A percentile compares a stretch with the other conserved stretches of the same genome.
Conservation (phyloP, 805 yeast genomes). For the Kuraishia piskuri region DNA sequence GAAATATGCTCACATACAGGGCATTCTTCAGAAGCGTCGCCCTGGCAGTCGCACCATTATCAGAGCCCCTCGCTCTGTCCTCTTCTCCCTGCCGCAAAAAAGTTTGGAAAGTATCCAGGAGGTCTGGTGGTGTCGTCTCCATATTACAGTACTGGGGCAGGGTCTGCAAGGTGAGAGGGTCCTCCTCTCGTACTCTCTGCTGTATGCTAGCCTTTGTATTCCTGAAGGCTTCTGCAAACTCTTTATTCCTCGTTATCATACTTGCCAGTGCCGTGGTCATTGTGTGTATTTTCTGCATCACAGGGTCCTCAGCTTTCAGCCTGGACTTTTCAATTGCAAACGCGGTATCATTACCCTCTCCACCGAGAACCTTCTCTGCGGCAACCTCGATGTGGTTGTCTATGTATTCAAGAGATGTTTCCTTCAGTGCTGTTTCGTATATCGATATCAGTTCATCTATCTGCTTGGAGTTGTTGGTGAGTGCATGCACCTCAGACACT, state of each 20-base stretch:
- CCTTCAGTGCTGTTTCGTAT: background rate
- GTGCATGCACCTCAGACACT: constrained; percentile 7
- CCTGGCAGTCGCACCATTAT: background rate
- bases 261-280: constrained; percentile 7
- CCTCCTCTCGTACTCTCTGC: constrained; percentile 14
- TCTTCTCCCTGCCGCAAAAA: constrained; percentile 6
- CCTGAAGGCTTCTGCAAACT: background rate
- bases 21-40: constrained; percentile 2
- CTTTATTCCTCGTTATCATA: constrained; percentile 5
- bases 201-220: constrained; percentile 5
- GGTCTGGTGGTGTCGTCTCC: constrained; percentile 1
- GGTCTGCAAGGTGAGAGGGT: constrained; percentile 15
- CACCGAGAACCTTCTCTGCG: background rate
- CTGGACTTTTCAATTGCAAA: constrained; percentile 4
- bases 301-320: constrained; percentile 5
- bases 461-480: constrained; percentile 2
- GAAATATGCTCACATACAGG: constrained; percentile 43
- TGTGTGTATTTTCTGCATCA: constrained; percentile 8
- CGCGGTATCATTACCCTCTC: background rate
- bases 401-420: background rate
- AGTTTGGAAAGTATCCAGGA: constrained; percentile 14
- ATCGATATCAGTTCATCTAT: background rate
- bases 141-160: constrained; percentile 13
- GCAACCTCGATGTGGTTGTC: background rate
- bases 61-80: background rate